Conservation (phyloP, 2,329 filamentous ascomycete genomes). For the Bipolaris bicolor region DNA sequence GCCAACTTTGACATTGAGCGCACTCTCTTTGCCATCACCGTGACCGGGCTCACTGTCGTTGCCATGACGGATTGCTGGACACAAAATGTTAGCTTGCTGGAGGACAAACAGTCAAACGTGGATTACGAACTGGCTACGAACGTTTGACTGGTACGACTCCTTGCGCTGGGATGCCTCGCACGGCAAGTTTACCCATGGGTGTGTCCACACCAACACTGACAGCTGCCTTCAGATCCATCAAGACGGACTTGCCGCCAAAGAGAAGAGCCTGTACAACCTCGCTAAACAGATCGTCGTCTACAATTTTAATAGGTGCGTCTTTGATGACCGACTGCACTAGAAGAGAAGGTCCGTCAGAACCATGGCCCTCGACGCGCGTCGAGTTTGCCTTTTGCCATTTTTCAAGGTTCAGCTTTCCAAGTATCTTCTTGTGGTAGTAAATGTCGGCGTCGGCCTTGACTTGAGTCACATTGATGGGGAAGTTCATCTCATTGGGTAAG, state of each 20-base stretch:
- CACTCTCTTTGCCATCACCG: constrained; percentile 55
- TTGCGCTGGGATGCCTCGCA: constrained; percentile 82
- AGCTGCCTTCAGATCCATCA: constrained; percentile 74
- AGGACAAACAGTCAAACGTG: constrained; percentile 24
- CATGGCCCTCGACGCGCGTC: constrained; percentile 65
- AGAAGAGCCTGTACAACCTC: constrained; percentile 81
- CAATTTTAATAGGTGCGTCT: constrained; percentile 81
- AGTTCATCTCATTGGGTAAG: constrained; percentile 85
- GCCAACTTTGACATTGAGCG: constrained; percentile 68
- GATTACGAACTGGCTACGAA: constrained; percentile 69
- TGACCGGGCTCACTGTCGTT: constrained; percentile 54
- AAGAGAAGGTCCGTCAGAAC: constrained; percentile 66
- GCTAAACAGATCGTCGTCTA: constrained; percentile 77
- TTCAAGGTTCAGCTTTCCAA: constrained; percentile 78
- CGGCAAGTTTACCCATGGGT: constrained; percentile 76
- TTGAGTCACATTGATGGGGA: constrained; percentile 77
- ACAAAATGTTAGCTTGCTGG: constrained; percentile 41
- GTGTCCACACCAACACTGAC: constrained; percentile 86
- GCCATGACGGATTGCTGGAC: constrained; percentile 45
- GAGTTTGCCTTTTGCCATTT: constrained; percentile 88
- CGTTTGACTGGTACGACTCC: constrained; percentile 90
- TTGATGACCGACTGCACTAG: constrained; percentile 77
- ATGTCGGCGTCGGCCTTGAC: constrained; percentile 81
- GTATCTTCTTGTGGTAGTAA: constrained; percentile 75
- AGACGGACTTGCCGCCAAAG: constrained; percentile 73